These are phyloP conservation scores for Penicillium sp. DNA, from an alignment of 2,329 filamentous ascomycete species.

Conservation along the genomic window DNA sequence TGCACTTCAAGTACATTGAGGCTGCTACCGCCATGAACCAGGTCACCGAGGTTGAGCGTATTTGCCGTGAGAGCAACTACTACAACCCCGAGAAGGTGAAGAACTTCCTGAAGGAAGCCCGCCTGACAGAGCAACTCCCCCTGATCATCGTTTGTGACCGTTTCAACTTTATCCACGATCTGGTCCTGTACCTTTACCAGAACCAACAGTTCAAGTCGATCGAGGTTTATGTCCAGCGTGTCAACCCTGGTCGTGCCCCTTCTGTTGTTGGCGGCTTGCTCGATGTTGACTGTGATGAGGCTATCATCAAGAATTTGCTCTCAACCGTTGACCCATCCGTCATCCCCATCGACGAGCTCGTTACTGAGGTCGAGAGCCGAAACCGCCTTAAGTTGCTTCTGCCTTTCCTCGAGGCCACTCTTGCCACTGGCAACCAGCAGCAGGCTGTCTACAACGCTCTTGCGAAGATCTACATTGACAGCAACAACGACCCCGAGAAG, in stretches of 20 bases:
- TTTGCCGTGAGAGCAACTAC: conserved; percentile 88
- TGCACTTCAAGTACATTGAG: conserved; percentile 99
- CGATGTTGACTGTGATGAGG: conserved; percentile 96
- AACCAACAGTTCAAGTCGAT: conserved; percentile 99
- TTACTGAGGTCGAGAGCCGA: conserved; percentile 89
- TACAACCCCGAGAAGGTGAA: conserved; percentile 96
- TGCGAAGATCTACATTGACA: conserved; percentile 99
- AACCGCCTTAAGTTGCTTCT: conserved; percentile 94
- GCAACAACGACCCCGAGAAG: conserved; percentile 95
- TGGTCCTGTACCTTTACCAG: conserved; percentile 96
- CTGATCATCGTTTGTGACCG: conserved; percentile 98
- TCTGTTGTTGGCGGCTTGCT: conserved; percentile 90
- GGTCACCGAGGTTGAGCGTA: conserved; percentile 92
- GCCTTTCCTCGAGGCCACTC: conserved; percentile 90
- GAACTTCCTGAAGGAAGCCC: conserved; percentile 98
- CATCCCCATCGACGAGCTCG: conserved; percentile 92
- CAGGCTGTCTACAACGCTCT: conserved; percentile 96
- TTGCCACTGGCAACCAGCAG: conserved; percentile 88
- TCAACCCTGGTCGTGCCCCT: conserved; percentile 88
- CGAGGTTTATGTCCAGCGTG: conserved; percentile 94
- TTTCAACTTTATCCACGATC: conserved; percentile 98
- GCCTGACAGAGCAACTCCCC: conserved; percentile 85
- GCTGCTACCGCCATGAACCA: conserved; percentile 92
- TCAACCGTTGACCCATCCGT: conserved; percentile 77
- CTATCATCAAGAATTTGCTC: conserved; percentile 89